Evolutionary conservation across 768 basidiomycete species (phyloP).

Genomic region (Rhodotorula taiwanensis): DNA sequence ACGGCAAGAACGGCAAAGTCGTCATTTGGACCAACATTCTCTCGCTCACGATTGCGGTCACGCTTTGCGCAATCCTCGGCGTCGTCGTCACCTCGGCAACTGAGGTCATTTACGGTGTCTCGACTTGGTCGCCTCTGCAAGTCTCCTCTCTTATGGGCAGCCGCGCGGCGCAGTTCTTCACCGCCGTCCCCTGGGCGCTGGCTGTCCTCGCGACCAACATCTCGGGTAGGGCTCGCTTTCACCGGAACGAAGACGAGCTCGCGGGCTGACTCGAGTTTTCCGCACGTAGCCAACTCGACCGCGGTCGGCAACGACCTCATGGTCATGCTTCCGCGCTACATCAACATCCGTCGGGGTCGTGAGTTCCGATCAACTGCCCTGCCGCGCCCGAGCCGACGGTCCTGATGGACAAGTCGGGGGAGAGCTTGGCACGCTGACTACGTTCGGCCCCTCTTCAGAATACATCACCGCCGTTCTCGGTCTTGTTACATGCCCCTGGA

Average conservation of each 20-base stretch:
- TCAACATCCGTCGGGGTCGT: conserved; percentile 38
- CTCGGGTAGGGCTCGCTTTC: neutral
- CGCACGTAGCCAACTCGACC: conserved; percentile 24
- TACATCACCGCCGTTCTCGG: conserved; percentile 17
- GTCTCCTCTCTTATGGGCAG: conserved; percentile 32
- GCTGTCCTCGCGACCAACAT: conserved; percentile 30
- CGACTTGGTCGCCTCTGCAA: conserved; percentile 30
- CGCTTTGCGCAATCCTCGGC: conserved; percentile 29
- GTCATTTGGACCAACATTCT: conserved; percentile 39
- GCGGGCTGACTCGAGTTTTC: neutral
- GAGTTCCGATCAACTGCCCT: neutral
- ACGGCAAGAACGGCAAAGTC: conserved; percentile 22
- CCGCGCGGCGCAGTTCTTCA: conserved; percentile 40
- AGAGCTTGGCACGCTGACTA: neutral
- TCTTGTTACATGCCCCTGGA: conserved; percentile 15
- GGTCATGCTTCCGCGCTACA: conserved; percentile 38
- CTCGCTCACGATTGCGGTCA: conserved; percentile 34
- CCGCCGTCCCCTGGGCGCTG: conserved; percentile 18
- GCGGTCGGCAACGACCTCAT: conserved; percentile 32
- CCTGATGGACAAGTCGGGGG: no score
- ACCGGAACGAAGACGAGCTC: no score
- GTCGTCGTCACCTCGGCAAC: conserved; percentile 33
- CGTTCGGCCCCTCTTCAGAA: conserved; percentile 38
- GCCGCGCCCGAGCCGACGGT: no score
- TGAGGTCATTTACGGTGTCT: conserved; percentile 28